A percentile compares a stretch with the other conserved stretches of the same genome.
Conservation (phyloP, 2,329 filamentous ascomycete species). For the Fusarium dlaminii region DNA sequence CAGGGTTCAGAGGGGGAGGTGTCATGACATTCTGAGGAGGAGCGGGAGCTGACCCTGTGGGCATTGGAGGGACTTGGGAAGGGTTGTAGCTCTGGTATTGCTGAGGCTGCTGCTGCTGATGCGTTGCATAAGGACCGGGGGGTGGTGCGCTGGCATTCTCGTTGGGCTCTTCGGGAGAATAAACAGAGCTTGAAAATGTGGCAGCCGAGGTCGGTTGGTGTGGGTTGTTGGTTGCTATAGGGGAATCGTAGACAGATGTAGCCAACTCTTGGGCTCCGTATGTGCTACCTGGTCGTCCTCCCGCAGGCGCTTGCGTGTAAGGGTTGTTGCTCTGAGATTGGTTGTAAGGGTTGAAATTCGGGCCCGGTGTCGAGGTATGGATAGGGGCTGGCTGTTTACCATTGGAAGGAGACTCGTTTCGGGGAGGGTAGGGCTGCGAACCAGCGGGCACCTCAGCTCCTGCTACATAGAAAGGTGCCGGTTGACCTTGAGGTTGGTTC, state of each 20-base stretch:
- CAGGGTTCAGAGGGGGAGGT: constrained; percentile 56
- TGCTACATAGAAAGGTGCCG: constrained; percentile 73
- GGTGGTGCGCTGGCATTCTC: constrained; percentile 45
- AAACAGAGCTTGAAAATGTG: constrained; percentile 58
- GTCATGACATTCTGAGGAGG: constrained; percentile 47
- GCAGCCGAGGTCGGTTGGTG: constrained; percentile 47
- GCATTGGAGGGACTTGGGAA: constrained; percentile 53
- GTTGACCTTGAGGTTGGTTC: constrained; percentile 58
- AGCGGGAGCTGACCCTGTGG: constrained; percentile 47
- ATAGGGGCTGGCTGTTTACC: constrained; percentile 61
- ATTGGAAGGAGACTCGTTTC: constrained; percentile 60
- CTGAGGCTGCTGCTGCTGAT: constrained; percentile 49
- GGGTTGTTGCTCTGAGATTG: constrained; percentile 46
- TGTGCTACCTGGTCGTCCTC: constrained; percentile 71
- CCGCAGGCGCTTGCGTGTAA: constrained; percentile 55
- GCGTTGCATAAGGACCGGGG: constrained; percentile 41
- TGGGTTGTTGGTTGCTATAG: constrained; percentile 65
- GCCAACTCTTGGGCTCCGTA: constrained; percentile 81
- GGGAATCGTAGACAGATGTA: constrained; percentile 80
- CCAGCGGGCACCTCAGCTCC: constrained; percentile 63
- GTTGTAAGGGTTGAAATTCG: constrained; percentile 56
- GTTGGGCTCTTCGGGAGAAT: constrained; percentile 58
- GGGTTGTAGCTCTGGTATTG: constrained; percentile 56
- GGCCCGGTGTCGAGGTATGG: constrained; percentile 62
- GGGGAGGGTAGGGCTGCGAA: constrained; percentile 60